phyloP scores from a whole-genome alignment of 2,329 filamentous ascomycete genomes.

The Phialophora expanda region DNA sequence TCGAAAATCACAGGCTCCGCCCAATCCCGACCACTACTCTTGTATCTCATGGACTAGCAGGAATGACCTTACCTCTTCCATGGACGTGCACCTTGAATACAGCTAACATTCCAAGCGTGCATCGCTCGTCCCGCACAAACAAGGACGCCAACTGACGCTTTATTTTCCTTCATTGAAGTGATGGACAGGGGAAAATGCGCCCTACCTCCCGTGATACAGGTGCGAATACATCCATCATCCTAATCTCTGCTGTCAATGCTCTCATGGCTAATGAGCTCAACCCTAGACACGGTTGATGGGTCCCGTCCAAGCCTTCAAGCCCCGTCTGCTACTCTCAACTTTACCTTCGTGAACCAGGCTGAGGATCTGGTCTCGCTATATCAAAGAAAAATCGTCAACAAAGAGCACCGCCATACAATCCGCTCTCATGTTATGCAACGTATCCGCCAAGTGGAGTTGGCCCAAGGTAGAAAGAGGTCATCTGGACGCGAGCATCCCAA shows the following conservation, averaged over 20 bases:
- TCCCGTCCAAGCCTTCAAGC: slow-evolving; percentile 35
- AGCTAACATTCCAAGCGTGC: background rate
- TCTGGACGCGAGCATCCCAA: slow-evolving; percentile 41
- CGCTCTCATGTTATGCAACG: slow-evolving; percentile 53
- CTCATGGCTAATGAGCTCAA: slow-evolving; percentile 14
- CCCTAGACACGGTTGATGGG: slow-evolving; percentile 22
- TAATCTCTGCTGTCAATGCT: background rate
- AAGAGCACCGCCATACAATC: slow-evolving; percentile 48
- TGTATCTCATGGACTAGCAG: slow-evolving; percentile 4
- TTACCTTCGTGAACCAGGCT: slow-evolving; percentile 51
- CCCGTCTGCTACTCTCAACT: slow-evolving; percentile 36
- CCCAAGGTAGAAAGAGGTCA: slow-evolving; percentile 47
- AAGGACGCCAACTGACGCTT: background rate
- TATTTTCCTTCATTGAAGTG: slow-evolving; percentile 7
- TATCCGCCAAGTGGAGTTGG: slow-evolving; percentile 49
- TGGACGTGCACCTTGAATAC: background rate
- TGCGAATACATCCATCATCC: slow-evolving; percentile 11
- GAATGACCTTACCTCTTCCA: background rate
- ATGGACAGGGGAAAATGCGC: slow-evolving; percentile 29
- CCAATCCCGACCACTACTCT: background rate
- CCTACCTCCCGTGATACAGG: slow-evolving; percentile 23
- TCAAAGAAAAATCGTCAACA: slow-evolving; percentile 48
- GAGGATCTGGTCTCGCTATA: slow-evolving; percentile 43
- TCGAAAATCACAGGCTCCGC: background rate
- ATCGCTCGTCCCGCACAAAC: background rate